Base-by-base conservation (phyloP, 1,284 basidiomycete genomes). In the Heterobasidion occidentale region DNA sequence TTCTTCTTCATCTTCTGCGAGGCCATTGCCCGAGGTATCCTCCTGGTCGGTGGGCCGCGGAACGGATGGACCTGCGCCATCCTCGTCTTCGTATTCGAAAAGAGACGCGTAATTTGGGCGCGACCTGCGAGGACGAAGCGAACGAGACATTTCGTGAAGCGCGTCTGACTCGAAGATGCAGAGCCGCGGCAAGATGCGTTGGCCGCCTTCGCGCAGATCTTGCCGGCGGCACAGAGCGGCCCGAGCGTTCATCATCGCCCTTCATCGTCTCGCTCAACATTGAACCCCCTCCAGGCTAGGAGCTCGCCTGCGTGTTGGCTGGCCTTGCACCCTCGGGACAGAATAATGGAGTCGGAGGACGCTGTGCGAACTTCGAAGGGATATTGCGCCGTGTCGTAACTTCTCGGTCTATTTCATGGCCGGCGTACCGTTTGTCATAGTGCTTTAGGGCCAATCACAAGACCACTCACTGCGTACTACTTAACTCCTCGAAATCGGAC, bases 11-110 rank as follows among this genome's bases (percentile, higher is more conserved):
- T 52, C 56, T 27, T 63, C 65, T 14, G 61, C 62, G 42, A 81
- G 81, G 59, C 80, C 80, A 58, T 75, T 75, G 2, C 63, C 69
- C 48, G 67, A 70, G 52, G 63, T 65, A 9, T 57, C 66, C 4
- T 70, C 67, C 34, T 70, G 65, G n/a, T 60, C 57, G 7, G 35
- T n/a, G 7, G 52, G 51, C 19, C 9, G 49, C n/a, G 19, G 52
- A 11, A 38, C 47, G 36, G 60, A 61, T 11, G 60, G 61, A 6
- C 56, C 61, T 3, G 56, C 27, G 36, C 46, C 45, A 35, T 49
- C 46, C 1, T 52, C 58, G n/a, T 48, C 60, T 20, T 58, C 53
- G 3, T 27, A 53, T 27, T 42, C 50, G 36, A 51, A 52, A 19
- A 56, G 35, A 51, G 19, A 46, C 9, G 59, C 38, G 44, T 61